Evolutionary conservation across 1,284 basidiomycete species (phyloP), one percentile per base, ranked within the genome.

Genomic region (Moesziomyces aphidis): DNA sequence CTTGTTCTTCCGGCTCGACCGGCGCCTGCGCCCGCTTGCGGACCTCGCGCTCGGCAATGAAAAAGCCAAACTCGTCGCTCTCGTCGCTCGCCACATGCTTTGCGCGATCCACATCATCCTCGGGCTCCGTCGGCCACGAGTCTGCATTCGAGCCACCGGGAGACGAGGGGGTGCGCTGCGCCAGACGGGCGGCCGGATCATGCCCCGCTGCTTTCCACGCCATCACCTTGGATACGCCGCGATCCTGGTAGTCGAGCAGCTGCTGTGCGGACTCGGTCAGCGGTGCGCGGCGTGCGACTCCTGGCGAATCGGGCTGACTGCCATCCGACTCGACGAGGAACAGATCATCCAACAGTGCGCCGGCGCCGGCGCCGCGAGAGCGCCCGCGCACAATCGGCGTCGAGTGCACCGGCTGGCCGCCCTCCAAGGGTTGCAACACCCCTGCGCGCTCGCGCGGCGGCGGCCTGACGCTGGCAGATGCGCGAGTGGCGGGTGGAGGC

Each of bases 141-240:
- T 26, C 56, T 34, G 31, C 31, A 13, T 34, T 34, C 31, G 31
- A 34, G 31, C 13, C 10, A 13, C 10, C 31, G 10, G 31, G 31
- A 11, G 31, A 34, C 31, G 46, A 42, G 19, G 43, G 21, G 9
- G 36, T 36, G 3, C 23, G 45, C n/a, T 24, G 53, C 8, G 28
- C 46, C 21, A 15, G 45, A 23, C 26, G 45, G 1, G 52, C 53
- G 11, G 31, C 54, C 15, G 39, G 39, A 43, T 61, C 46, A 24
- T 64, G 61, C 11, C 61, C 61, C 8, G 64, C 71, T 17, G 64
- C 71, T 45, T 64, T 73, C 71, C 71, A 73, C n/a, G 57, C 71
- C n/a, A 34, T 54, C 28, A 73, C 71, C 48, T 73, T 73, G 48
- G 42, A 45, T 6, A 73, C 65, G n/a, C 71, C 71, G 22, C 19